Percentiles rank a stretch among this genome's conserved stretches.
These are phyloP conservation scores for Vanilla planifolia DNA, from an alignment of 106 monocot genomes.

Conservation along the genomic window DNA sequence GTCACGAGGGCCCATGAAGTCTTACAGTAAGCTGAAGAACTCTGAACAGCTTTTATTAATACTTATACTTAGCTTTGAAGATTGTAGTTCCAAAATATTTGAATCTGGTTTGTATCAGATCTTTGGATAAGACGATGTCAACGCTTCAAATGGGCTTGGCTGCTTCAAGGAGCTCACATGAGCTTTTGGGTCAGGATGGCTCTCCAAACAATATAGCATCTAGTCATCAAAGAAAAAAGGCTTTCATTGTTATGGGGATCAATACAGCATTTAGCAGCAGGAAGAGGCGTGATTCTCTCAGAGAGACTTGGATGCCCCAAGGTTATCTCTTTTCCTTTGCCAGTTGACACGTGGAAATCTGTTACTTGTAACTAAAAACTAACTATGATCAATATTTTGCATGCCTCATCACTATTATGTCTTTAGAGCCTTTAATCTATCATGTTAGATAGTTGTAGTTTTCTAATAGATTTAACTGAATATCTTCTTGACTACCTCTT, in stretches of 20 bases:
- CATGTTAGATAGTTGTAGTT: too few species aligned
- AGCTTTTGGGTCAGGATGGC: conserved; percentile 20
- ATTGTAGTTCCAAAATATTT: not conserved
- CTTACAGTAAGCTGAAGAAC: conserved; percentile 27
- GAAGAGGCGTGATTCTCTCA: conserved; percentile 63
- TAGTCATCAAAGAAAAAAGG: conserved; percentile 36
- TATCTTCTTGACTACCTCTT: too few species aligned
- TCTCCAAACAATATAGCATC: conserved; percentile 11
- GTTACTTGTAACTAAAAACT: too few species aligned
- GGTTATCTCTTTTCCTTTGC: conserved; percentile 23
- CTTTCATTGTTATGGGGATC: conserved; percentile 59
- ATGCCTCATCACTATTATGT: too few species aligned
- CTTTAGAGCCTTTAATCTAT: too few species aligned
- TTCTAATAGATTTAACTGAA: too few species aligned
- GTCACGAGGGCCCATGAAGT: conserved; percentile 41
- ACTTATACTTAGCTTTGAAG: not conserved
- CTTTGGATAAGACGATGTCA: conserved; percentile 51
- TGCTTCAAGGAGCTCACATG: conserved; percentile 25
- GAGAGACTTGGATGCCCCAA: conserved; percentile 75
- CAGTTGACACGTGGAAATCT: too few species aligned
- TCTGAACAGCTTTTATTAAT: not conserved
- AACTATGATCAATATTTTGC: too few species aligned
- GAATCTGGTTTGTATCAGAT: conserved; percentile 20
- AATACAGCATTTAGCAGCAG: conserved; percentile 84
- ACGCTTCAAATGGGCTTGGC: conserved; percentile 55